Evolutionary conservation across 2,329 filamentous ascomycete genomes (phyloP).

Genomic region (Fusarium gaditjirri): DNA sequence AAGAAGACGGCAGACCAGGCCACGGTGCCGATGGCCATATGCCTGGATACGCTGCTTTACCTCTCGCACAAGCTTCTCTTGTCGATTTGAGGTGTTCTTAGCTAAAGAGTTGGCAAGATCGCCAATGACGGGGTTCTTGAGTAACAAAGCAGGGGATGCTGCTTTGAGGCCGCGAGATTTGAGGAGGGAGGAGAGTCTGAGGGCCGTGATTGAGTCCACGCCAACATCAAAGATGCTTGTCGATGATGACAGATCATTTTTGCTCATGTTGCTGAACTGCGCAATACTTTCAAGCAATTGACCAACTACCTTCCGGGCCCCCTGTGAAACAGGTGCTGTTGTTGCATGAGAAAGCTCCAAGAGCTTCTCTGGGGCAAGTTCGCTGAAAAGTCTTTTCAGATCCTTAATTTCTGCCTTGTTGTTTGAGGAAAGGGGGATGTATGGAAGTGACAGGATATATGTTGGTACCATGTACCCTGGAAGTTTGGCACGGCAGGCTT

Average conservation of each 20-base stretch:
- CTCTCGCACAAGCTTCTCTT: constrained; percentile 52
- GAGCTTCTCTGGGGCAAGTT: constrained; percentile 68
- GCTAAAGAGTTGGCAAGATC: constrained; percentile 57
- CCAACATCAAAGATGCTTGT: constrained; percentile 87
- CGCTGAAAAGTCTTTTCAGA: constrained; percentile 73
- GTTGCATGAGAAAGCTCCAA: constrained; percentile 61
- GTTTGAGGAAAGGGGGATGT: constrained; percentile 84
- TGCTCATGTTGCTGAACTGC: constrained; percentile 60
- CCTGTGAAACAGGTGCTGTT: constrained; percentile 43
- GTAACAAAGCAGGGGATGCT: constrained; percentile 72
- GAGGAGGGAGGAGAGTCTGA: constrained; percentile 73
- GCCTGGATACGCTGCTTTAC: constrained; percentile 71
- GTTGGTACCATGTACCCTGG: constrained; percentile 93
- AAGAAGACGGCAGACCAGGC: constrained; percentile 63
- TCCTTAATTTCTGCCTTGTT: constrained; percentile 86
- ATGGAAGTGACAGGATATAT: constrained; percentile 77
- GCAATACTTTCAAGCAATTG: constrained; percentile 65
- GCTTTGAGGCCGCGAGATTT: constrained; percentile 69
- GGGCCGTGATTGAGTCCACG: constrained; percentile 86
- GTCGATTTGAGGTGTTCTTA: constrained; percentile 11
- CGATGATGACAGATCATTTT: constrained; percentile 57
- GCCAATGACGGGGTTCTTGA: constrained; percentile 67
- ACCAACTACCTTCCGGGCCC: constrained; percentile 52
- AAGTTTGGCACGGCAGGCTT: constrained; percentile 74
- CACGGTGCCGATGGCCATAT: constrained; percentile 69